These are phyloP conservation scores for Schizophyllum amplum DNA, from an alignment of 1,284 basidiomycete species.

Conservation along the genomic window DNA sequence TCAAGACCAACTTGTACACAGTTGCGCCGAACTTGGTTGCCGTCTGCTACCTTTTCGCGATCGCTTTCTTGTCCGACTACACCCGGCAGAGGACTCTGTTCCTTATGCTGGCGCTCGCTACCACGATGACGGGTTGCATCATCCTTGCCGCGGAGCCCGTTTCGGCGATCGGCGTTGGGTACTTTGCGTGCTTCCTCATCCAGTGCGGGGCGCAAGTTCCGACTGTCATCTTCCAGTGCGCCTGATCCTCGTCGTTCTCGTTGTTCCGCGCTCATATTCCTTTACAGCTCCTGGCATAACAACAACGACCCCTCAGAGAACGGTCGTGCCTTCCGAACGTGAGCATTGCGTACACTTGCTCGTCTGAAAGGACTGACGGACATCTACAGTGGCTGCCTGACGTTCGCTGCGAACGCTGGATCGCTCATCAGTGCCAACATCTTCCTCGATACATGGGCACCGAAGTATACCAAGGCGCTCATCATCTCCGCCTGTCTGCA, in stretches of 20 bases:
- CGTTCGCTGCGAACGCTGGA: conserved; percentile 1
- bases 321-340: conserved; percentile 3
- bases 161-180: conserved; percentile 2
- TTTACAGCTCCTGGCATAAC: conserved; percentile 6
- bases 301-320: conserved; percentile 7
- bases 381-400: not conserved
- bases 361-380: not conserved
- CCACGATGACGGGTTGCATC: conserved; percentile 3
- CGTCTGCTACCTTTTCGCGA: not conserved
- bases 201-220: not conserved
- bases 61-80: conserved; percentile 1
- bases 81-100: conserved; percentile 1
- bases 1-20: conserved; percentile 7
- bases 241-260: not conserved
- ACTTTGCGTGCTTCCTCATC: conserved; percentile 7
- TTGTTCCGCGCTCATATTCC: not conserved
- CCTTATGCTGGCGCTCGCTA: not conserved
- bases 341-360: not conserved
- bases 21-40: conserved; percentile 2
- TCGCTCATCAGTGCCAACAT: conserved; percentile 3
- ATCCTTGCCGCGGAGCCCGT: conserved; percentile 2
- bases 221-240: not conserved
- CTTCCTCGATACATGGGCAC: conserved; percentile 2
- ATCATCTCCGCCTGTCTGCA: conserved; percentile 4
- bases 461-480: conserved; percentile 4